Evolutionary conservation across 1,284 basidiomycete species (phyloP).

Genomic region (Cutaneotrichosporon sp.): DNA sequence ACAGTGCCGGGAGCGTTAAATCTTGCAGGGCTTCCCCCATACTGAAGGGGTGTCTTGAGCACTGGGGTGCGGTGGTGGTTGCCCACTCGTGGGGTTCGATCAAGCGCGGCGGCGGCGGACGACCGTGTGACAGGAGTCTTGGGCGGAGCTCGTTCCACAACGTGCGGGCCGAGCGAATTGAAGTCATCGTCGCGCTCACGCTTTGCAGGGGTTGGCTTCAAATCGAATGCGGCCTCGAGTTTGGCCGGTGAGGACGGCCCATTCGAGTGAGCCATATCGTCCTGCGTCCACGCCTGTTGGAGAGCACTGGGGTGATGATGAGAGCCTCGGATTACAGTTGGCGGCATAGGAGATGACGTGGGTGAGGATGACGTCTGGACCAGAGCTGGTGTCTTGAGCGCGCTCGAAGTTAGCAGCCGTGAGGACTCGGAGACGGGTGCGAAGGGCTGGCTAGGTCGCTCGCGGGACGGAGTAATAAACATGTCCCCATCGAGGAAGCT

Average conservation of each 20-base stretch:
- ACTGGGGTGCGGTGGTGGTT: slow-evolving; percentile 26
- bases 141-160: slow-evolving; percentile 9
- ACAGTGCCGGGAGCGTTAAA: slow-evolving; percentile 13
- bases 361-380: slow-evolving; percentile 45
- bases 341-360: slow-evolving; percentile 47
- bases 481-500: slow-evolving; percentile 24
- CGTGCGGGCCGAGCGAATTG: slow-evolving; percentile 1
- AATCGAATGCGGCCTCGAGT: slow-evolving; percentile 41
- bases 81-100: slow-evolving; percentile 23
- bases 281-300: slow-evolving; percentile 43
- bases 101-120: slow-evolving; percentile 28
- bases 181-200: slow-evolving; percentile 14
- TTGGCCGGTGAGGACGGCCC: slow-evolving; percentile 25
- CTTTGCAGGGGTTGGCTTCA: slow-evolving; percentile 31
- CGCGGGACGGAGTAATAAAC: slow-evolving; percentile 41
- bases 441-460: slow-evolving; percentile 17
- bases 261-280: slow-evolving; percentile 26
- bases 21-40: slow-evolving; percentile 26
- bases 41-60: slow-evolving; percentile 32
- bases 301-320: slow-evolving; percentile 39
- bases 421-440: slow-evolving; percentile 1
- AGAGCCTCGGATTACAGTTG: slow-evolving; percentile 34
- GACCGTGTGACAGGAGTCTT: slow-evolving; percentile 40
- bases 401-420: slow-evolving; percentile 23
- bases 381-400: slow-evolving; percentile 43